Evolutionary conservation across 345 rosid species (phyloP).

Genomic region (Hypericum perforatum): DNA sequence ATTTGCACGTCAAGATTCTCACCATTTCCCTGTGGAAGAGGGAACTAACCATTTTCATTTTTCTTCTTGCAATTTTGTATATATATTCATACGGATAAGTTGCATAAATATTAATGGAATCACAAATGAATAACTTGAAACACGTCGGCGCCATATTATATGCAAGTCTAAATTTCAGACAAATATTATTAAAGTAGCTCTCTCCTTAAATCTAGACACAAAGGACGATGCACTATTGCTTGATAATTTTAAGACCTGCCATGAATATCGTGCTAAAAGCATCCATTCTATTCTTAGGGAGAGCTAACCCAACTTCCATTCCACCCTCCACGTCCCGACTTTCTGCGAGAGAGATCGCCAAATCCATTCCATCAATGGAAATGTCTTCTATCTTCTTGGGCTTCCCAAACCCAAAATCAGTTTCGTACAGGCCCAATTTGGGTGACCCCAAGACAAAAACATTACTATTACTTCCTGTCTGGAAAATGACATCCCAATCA

Average conservation of each 20-base stretch:
- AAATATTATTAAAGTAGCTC: too few relatives aligned
- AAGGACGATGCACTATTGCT: too few relatives aligned
- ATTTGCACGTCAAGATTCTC: too few relatives aligned
- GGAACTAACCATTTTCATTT: too few relatives aligned
- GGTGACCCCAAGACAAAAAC: conserved; percentile 30
- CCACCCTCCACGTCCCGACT: conserved; percentile 27
- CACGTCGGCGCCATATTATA: too few relatives aligned
- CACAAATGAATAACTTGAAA: too few relatives aligned
- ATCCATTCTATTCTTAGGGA: conserved; percentile 13
- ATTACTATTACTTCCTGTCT: conserved; percentile 9
- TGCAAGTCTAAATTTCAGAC: too few relatives aligned
- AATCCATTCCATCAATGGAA: conserved; percentile 16
- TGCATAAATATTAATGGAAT: too few relatives aligned
- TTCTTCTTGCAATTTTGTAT: too few relatives aligned
- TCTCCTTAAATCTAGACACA: too few relatives aligned
- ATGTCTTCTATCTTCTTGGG: conserved; percentile 33
- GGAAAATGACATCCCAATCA: conserved; percentile 16
- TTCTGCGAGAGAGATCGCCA: conserved; percentile 17
- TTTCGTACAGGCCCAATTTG: conserved; percentile 22
- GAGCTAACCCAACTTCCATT: conserved; percentile 29
- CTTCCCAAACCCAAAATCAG: conserved; percentile 44
- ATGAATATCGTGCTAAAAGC: conserved; percentile 10
- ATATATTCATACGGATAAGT: too few relatives aligned
- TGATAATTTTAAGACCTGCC: conserved; percentile 3
- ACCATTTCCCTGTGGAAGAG: too few relatives aligned